A percentile compares a stretch with the other conserved stretches of the same genome.
Conservation (phyloP, 345 rosid genomes). For the Populus tremula region DNA sequence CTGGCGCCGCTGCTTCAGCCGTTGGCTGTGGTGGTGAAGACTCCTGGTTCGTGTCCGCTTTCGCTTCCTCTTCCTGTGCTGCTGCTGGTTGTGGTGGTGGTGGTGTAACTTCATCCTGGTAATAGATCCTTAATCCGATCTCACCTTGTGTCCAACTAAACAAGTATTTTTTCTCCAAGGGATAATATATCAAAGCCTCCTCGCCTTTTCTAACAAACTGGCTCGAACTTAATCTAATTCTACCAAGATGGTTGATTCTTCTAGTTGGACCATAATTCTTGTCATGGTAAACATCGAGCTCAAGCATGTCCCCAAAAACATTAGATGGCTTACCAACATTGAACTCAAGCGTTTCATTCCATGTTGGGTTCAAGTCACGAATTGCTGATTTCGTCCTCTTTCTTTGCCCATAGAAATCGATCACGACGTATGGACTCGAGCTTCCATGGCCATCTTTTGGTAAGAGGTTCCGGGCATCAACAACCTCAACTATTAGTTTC, state of each 20-base stretch:
- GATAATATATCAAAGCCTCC: slow-evolving; percentile 75
- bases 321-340: slow-evolving; percentile 52
- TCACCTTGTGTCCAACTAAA: slow-evolving; percentile 67
- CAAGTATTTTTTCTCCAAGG: slow-evolving; percentile 57
- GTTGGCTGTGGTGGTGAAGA: slow-evolving; percentile 9
- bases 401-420: slow-evolving; percentile 79
- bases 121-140: slow-evolving; percentile 70
- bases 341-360: slow-evolving; percentile 78
- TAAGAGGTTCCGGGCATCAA: slow-evolving; percentile 58
- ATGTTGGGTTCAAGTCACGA: slow-evolving; percentile 66
- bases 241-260: slow-evolving; percentile 64
- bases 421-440: slow-evolving; percentile 79
- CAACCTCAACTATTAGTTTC: slow-evolving; percentile 77
- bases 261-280: slow-evolving; percentile 64
- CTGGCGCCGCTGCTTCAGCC: slow-evolving; percentile 10
- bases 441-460: slow-evolving; percentile 88
- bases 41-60: slow-evolving; percentile 15
- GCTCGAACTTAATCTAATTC: slow-evolving; percentile 52
- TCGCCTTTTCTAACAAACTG: slow-evolving; percentile 86
- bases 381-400: slow-evolving; percentile 51
- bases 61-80: slow-evolving; percentile 31
- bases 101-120: slow-evolving; percentile 42
- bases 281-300: slow-evolving; percentile 71
- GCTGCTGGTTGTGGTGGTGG: slow-evolving; percentile 25
- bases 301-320: slow-evolving; percentile 60